Percentiles rank a stretch among this genome's conserved stretches.
Evolutionary conservation across 2,329 filamentous ascomycete species (phyloP).

Genomic region (Fusarium neocosmosporiellum): DNA sequence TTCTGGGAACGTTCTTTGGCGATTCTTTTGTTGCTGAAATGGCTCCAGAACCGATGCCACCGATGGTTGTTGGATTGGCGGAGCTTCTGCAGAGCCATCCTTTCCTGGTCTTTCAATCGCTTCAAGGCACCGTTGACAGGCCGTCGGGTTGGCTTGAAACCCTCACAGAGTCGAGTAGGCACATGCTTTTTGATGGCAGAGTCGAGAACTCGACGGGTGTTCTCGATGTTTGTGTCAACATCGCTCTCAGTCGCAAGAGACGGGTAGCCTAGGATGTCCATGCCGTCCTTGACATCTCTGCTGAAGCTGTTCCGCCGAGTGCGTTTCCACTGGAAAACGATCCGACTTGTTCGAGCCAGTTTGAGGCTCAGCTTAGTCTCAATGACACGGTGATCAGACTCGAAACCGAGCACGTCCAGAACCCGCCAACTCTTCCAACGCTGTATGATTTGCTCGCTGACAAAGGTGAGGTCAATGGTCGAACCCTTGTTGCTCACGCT

Average conservation of each 20-base stretch:
- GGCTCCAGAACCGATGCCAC: background rate
- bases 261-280: background rate
- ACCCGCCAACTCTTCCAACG: background rate
- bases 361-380: background rate
- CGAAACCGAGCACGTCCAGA: background rate
- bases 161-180: background rate
- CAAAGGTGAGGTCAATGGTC: conserved; percentile 11
- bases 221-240: background rate
- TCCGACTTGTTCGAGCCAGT: background rate
- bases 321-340: background rate
- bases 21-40: background rate
- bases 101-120: background rate
- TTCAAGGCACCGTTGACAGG: background rate
- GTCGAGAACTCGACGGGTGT: background rate
- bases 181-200: background rate
- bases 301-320: background rate
- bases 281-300: background rate
- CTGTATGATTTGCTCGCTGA: background rate
- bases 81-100: background rate
- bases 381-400: conserved; percentile 2
- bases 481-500: background rate
- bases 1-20: background rate
- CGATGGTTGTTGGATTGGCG: background rate
- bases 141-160: no score
- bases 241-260: background rate